Evolutionary conservation across 1,284 basidiomycete species (phyloP), one percentile per base, ranked within the genome.

Genomic region (Rhodotorula sp.): DNA sequence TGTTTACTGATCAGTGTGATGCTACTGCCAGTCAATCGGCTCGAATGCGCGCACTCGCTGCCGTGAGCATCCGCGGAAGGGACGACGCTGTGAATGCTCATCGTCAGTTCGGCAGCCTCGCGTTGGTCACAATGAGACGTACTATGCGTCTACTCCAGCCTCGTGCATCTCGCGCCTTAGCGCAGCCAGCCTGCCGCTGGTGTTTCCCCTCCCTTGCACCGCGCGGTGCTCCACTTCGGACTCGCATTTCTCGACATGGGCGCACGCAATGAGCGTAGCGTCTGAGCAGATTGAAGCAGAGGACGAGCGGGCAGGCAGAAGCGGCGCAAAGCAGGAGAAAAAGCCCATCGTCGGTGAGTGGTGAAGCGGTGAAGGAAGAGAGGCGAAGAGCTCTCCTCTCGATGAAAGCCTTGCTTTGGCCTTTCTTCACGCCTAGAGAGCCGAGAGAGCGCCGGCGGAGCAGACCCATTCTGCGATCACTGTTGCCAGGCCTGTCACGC

Each of bases 101-200:
- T 58, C 52, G 48, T 10, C 27, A 2, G 19, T 9, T n/a, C 6
- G 47, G 47, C 8, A 47, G 62, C 52, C 1, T 15, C 19, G 24
- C 2, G 22, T 1, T 39, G 17, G 8, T 13, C 51, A 8, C 2
- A 6, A 4, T 8, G n/a, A 19, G 4, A 86, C 90, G 81, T 76
- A 93, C 92, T 94, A 94, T 79, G 89, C 93, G 79, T 92, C 90
- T 56, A 94, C 86, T 78, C 92, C 82, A n/a, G 90, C 83, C 73
- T 91, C 88, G 92, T 93, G 96, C 17, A 98, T 87, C 78, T 93
- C 90, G 81, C 96, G 93, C 68, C 91, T 92, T 79, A 91, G 92
- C 76, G 85, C 87, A 10, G 81, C 67, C 11, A 91, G 79, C 60
- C 91, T 82, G 7, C 29, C 48, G 4, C 27, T 46, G 8, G n/a